Base-by-base conservation (phyloP, 1,284 basidiomycete genomes). In the Heterobasidion annosum region DNA sequence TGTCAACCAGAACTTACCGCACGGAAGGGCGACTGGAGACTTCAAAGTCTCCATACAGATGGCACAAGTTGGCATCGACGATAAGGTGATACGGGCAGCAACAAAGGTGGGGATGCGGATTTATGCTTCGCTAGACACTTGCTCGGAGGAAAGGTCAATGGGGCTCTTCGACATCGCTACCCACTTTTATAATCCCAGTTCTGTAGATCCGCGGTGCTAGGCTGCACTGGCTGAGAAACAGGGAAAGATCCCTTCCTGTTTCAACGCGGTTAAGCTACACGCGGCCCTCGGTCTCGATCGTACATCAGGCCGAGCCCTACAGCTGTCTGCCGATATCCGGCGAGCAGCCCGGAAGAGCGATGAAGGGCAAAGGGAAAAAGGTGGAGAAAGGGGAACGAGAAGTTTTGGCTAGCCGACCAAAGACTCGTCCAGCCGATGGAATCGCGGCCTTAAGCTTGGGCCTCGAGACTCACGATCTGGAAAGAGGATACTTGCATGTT, bases 1-100 rank as follows among this genome's bases (percentile, higher is more conserved):
- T 9, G 18, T 15, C 0, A 35, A n/a, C 16, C 8, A 35, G 44
- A 40, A 66, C 73, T 58, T 62, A 82, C 81, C 81, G 63, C 81
- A 83, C 53, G 81, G 80, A 13, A 83, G 62, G n/a, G 76, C 74
- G n/a, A 78, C 76, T 4, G 82, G 81, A 25, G 68, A 68, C 54
- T 74, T 75, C 47, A 77, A 67, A 10, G 65, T 63, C 54, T 79
- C 77, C 37, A 77, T 68, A 64, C 81, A 84, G 63, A 83, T 78
- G 54, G 72, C 69, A 61, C 81, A 83, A 49, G 70, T 66, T 44
- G 70, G 66, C 75, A 76, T 72, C 42, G 5, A 40, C 1, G 25
- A 40, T 40, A 40, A 5, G 3, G 25, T 25, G 25, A 25, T 50
- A 35, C n/a, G 44, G 32, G 3, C 16, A 35, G 32, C 42, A 18